These are phyloP conservation scores for Holtermanniella nyarrowii DNA, from an alignment of 768 basidiomycete species.

Conservation along the genomic window DNA sequence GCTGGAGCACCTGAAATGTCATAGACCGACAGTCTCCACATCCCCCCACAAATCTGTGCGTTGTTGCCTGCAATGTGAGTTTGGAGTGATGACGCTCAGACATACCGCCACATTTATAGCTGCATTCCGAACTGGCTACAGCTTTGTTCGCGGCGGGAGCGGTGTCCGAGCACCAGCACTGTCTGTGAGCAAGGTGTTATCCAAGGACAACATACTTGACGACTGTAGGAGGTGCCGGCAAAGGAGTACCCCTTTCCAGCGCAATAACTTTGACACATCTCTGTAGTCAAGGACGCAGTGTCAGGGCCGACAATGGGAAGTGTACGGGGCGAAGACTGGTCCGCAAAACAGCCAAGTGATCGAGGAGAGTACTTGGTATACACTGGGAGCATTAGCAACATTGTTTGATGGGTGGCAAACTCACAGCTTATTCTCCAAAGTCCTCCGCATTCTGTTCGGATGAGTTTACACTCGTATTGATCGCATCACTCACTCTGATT, in stretches of 20 bases:
- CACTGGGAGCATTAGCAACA: not conserved
- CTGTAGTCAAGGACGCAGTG: constrained; percentile 9
- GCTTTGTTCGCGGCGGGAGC: not conserved
- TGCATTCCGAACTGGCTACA: not conserved
- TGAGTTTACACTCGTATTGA: not conserved
- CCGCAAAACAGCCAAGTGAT: constrained; percentile 11
- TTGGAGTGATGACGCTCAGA: constrained; percentile 1
- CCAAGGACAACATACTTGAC: not conserved
- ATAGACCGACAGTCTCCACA: constrained; percentile 2
- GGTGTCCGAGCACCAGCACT: not conserved
- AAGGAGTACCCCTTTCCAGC: constrained; percentile 9
- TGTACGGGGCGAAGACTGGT: not conserved
- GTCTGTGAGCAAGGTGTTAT: not conserved
- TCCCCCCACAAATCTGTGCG: not conserved
- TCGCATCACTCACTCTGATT: not conserved
- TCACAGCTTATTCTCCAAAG: constrained; percentile 1
- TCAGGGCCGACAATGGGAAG: not conserved
- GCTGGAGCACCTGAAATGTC: not conserved
- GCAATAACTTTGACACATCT: constrained; percentile 10
- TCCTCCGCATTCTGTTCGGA: constrained; percentile 7
- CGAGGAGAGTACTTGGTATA: constrained; percentile 1
- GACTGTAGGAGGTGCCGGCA: constrained; percentile 8
- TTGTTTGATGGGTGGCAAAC: constrained; percentile 1
- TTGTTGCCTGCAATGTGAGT: constrained; percentile 5
- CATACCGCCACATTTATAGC: constrained; percentile 1